Percentiles rank a stretch among this genome's conserved stretches.
Evolutionary conservation across 352 stramenopile species (phyloP).

Genomic region (Phytophthora foliorum): DNA sequence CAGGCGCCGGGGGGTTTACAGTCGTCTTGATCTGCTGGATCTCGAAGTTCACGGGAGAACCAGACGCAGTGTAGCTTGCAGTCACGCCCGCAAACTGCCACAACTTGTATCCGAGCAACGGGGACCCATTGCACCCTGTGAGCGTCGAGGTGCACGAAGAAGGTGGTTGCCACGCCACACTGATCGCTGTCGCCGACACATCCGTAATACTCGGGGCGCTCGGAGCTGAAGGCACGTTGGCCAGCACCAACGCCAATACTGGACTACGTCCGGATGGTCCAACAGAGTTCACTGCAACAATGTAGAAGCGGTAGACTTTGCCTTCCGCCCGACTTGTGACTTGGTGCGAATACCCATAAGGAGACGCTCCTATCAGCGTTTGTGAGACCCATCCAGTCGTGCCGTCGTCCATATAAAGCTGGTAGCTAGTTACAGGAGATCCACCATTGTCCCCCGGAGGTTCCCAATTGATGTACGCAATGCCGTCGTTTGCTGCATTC

Average conservation of each 20-base stretch:
- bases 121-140: conserved; percentile 80
- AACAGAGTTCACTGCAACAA: conserved; percentile 88
- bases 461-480: conserved; percentile 84
- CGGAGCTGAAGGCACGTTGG: conserved; percentile 70
- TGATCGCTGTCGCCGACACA: conserved; percentile 71
- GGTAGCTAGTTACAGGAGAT: conserved; percentile 91
- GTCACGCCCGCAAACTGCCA: conserved; percentile 93
- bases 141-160: conserved; percentile 73
- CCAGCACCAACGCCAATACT: conserved; percentile 92
- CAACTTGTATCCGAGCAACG: conserved; percentile 93
- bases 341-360: conserved; percentile 60
- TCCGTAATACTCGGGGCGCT: conserved; percentile 66
- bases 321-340: conserved; percentile 73
- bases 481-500: conserved; percentile 53
- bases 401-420: conserved; percentile 92
- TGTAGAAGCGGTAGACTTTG: conserved; percentile 94
- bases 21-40: conserved; percentile 92
- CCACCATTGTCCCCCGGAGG: conserved; percentile 94
- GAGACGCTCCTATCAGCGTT: conserved; percentile 56
- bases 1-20: conserved; percentile 58
- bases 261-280: conserved; percentile 85
- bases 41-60: conserved; percentile 82
- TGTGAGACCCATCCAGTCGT: conserved; percentile 53
- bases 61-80: conserved; percentile 79
- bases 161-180: conserved; percentile 74